These are phyloP conservation scores for Aegilops umbellulata DNA, from an alignment of 176 grass and related monocot genomes.

Conservation along the genomic window DNA sequence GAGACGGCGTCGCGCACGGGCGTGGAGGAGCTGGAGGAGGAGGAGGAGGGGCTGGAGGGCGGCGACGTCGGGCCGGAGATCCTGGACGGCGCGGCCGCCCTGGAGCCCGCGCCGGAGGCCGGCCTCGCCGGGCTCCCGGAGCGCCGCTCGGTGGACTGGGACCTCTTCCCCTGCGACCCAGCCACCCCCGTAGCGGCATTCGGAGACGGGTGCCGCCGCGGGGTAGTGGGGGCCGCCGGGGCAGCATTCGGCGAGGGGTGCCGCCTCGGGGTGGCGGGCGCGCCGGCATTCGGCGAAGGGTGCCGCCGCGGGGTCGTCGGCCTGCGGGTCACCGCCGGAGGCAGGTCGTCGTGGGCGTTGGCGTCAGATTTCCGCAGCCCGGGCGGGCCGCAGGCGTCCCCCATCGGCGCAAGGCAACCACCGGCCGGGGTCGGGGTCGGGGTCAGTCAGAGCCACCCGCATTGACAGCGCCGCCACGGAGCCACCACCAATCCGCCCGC, in stretches of 20 bases:
- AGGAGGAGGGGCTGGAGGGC: slow-evolving; percentile 67
- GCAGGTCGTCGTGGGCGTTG: slow-evolving; percentile 17
- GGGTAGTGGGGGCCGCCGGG: slow-evolving; percentile 36
- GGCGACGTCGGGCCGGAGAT: slow-evolving; percentile 46
- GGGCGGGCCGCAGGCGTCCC: slow-evolving; percentile 31
- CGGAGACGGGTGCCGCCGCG: slow-evolving; percentile 59
- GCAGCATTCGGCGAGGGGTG: slow-evolving; percentile 67
- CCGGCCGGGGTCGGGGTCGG: slow-evolving; percentile 5
- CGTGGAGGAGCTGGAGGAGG: slow-evolving; percentile 64
- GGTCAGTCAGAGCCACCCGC: slow-evolving; percentile 39
- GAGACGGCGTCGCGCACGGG: slow-evolving; percentile 54
- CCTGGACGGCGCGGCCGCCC: slow-evolving; percentile 37
- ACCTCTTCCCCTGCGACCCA: slow-evolving; percentile 48
- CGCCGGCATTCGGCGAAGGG: slow-evolving; percentile 60
- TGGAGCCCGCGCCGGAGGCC: neutral
- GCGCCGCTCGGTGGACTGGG: slow-evolving; percentile 58
- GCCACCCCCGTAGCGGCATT: slow-evolving; percentile 39
- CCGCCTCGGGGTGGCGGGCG: slow-evolving; percentile 44
- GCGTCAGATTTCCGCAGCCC: slow-evolving; percentile 50
- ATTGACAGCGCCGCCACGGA: slow-evolving; percentile 39
- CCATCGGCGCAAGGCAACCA: slow-evolving; percentile 35
- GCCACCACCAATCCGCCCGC: neutral
- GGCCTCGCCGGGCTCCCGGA: slow-evolving; percentile 30
- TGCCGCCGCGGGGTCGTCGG: slow-evolving; percentile 36
- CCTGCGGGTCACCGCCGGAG: slow-evolving; percentile 26